These are phyloP conservation scores for Phaeodactylum tricornutum DNA, from an alignment of 108 stramenopile species.

Conservation along the genomic window DNA sequence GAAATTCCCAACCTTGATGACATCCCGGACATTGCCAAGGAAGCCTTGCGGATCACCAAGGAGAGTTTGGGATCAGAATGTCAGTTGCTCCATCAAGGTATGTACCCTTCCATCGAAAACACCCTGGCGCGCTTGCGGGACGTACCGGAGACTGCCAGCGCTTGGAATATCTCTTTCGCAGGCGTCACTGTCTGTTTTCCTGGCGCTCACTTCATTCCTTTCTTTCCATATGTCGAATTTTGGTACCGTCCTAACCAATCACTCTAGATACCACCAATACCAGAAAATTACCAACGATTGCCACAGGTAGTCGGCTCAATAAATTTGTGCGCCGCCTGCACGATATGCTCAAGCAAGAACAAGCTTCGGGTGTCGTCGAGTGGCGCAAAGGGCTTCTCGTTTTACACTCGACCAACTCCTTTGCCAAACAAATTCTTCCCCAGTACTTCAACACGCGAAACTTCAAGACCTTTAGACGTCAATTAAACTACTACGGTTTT, in stretches of 20 bases:
- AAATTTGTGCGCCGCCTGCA: conserved; percentile 80
- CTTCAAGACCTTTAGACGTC: conserved; percentile 91
- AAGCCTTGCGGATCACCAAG: conserved; percentile 7
- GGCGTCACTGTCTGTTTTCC: too few species aligned
- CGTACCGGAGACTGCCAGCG: too few species aligned
- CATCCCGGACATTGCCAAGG: conserved; percentile 8
- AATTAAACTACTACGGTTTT: conserved; percentile 83
- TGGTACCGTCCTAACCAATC: too few species aligned
- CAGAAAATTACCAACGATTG: too few species aligned
- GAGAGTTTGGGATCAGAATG: neutral
- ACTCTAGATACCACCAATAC: too few species aligned
- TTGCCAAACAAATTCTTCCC: conserved; percentile 77
- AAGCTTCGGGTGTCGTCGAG: conserved; percentile 58
- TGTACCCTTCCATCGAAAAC: too few species aligned
- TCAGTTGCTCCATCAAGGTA: neutral
- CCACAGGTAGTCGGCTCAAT: conserved; percentile 30
- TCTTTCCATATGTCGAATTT: too few species aligned
- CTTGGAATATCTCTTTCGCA: too few species aligned
- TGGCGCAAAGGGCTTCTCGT: conserved; percentile 81
- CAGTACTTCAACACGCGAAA: conserved; percentile 89
- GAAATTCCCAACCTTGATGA: too few species aligned
- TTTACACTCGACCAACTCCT: conserved; percentile 73
- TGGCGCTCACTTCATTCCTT: too few species aligned
- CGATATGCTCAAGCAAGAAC: conserved; percentile 63
- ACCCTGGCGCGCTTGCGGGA: too few species aligned